Conservation (phyloP, 495 filamentous ascomycete species). For the Parmelia sp. region DNA sequence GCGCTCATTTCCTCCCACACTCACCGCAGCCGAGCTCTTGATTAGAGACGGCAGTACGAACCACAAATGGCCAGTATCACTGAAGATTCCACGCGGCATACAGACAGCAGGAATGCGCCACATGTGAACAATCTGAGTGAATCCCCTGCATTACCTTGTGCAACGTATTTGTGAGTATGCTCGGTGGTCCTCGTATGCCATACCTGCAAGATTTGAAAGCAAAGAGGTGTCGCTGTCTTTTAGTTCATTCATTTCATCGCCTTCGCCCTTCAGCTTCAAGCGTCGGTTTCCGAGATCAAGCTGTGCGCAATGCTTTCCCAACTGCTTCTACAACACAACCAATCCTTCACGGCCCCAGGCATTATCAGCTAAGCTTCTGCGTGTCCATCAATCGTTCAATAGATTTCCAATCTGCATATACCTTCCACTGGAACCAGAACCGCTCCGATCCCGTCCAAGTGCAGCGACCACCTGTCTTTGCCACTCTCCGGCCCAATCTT, state of each 20-base stretch:
- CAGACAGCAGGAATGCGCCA: background rate
- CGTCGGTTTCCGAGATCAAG: background rate
- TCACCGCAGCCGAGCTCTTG: constrained; percentile 2
- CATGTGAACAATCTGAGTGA: background rate
- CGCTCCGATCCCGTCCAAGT: background rate
- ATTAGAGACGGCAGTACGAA: too few species aligned
- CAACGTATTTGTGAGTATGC: constrained; percentile 1
- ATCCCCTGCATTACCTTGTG: background rate
- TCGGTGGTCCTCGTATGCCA: background rate
- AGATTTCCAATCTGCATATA: constrained; percentile 16
- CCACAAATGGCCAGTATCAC: background rate
- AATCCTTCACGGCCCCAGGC: background rate
- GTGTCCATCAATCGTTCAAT: constrained; percentile 10
- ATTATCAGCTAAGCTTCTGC: background rate
- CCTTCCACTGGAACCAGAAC: constrained; percentile 10
- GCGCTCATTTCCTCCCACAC: background rate
- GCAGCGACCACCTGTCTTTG: constrained; percentile 8
- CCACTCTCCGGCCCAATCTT: constrained; percentile 15
- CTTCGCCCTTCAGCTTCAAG: background rate
- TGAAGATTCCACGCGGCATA: background rate
- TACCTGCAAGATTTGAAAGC: background rate
- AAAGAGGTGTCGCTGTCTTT: background rate
- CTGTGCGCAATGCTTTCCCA: background rate
- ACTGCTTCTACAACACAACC: background rate
- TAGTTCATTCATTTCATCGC: background rate